Base-by-base conservation (phyloP, 345 rosid genomes). In the Aquilaria malaccensis region DNA sequence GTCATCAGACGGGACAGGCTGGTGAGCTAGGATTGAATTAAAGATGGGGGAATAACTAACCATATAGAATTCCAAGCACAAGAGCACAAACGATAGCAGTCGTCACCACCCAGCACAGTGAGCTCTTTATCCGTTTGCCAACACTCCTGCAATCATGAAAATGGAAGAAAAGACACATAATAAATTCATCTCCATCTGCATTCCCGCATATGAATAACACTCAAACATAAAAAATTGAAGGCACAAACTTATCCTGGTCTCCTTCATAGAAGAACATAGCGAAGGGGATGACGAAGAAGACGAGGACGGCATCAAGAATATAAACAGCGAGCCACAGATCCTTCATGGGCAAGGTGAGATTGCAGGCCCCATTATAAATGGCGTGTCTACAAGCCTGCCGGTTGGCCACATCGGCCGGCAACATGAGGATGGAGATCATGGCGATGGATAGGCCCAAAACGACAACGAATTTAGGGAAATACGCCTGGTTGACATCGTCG, bases 241-340 rank as follows among this genome's bases (percentile, higher is more conserved):
- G 63, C 31, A 82, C 93, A 55, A 48, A 93, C 98, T 87, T 93
- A 79, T 93, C 98, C 85, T 87, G 98, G 78, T 93, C 98, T 62
- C 96, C 98, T 78, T 93, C 98, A 64, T 93, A 93, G 87, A 76
- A 93, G 71, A 93, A 93, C 97, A 93, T 93, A 22, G 98, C 94
- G 52, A 93, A 93, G 15, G 99, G 99, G 61, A 95, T 95, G 4
- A 91, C 58, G 64, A 95, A 95, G 88, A 95, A 95, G 7, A 91
- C 99, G 37, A 95, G 95, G 55, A 88, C 71, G 4, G 97, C 97
- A 48, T 93, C 94, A 5, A 85, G 52, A 30, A 93, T 89, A 64
- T 93, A 93, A 13, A 93, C 73, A 29, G 89, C 89, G 30, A 93
- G 86, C 98, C 96, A 93, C n/a, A 93, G 94, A 67, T 84, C 91